Conservation (phyloP, 257 asterid species). For the Lycium barbarum region DNA sequence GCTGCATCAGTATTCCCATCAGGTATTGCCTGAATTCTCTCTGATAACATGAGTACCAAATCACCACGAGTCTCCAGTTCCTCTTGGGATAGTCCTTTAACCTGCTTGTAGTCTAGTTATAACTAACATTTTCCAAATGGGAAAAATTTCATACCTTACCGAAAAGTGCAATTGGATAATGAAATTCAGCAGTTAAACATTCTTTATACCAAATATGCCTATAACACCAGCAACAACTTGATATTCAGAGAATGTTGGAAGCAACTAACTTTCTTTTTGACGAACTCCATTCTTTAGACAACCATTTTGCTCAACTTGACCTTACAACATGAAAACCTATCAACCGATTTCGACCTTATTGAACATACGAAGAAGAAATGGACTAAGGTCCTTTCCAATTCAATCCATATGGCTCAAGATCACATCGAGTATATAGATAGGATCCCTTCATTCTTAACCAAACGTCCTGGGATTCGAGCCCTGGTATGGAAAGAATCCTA, state of each 20-base stretch:
- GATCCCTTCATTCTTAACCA: neutral
- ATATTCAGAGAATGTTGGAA: neutral
- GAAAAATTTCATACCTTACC: neutral
- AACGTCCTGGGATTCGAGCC: neutral
- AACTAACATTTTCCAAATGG: neutral
- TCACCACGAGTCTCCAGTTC: slow-evolving; percentile 75
- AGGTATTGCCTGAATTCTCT: slow-evolving; percentile 72
- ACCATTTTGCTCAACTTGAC: neutral
- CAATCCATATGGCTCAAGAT: neutral
- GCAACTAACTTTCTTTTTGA: neutral
- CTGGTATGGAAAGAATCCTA: neutral
- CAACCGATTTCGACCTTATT: neutral
- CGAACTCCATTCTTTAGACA: neutral
- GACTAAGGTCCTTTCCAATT: neutral
- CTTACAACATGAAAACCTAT: neutral
- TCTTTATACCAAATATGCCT: neutral
- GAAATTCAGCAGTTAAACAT: neutral
- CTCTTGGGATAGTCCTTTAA: slow-evolving; percentile 71
- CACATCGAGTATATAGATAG: neutral
- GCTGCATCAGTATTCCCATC: slow-evolving; percentile 53
- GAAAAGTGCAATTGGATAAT: neutral
- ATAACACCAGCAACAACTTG: neutral
- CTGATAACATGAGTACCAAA: slow-evolving; percentile 68
- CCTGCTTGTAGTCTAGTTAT: slow-evolving; percentile 50
- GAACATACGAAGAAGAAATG: neutral